Base-by-base conservation (phyloP, 148 eudicot species). In the Rhododendron mucronatum region DNA sequence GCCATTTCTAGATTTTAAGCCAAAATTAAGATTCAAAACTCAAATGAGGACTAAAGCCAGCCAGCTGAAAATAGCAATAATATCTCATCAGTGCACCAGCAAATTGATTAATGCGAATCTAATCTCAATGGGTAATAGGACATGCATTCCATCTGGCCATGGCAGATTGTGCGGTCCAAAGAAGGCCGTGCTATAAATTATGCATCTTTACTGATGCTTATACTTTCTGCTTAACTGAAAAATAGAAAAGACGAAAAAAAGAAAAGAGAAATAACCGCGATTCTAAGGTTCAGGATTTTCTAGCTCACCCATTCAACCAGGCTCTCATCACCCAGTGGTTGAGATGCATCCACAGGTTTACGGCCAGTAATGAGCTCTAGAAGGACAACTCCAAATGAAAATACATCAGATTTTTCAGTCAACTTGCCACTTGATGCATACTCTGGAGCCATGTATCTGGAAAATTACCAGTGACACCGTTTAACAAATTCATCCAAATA, bases 401-500 rank as follows among this genome's bases (percentile, higher is more conserved):
- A 97, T 63, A 97, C 98, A 90, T 97, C 98, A 7, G 98, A 97
- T 81, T 97, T 97, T 86, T 97, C 99, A 30, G 99, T 94, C 87
- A 97, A 87, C 89, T 97, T 97, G 37, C 99, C 98, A 88, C 94
- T 93, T 78, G 98, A 92, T 86, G 99, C 99, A 86, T 95, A 97
- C 88, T 97, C 99, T 48, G 99, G 99, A 86, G 99, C 98, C 98
- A 97, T 90, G 88, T 97, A 97, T 80, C 99, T 97, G 92, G 63
- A 84, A 73, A 88, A 87, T 71, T 50, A 84, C 57, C 81, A 39
- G 55, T 37, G 65, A 18, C 26, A n/a, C 61, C 48, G 30, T 73
- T 78, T 11, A 47, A 86, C 73, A 69, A 37, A 78, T 84, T 15
- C 80, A 85, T 45, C 83, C 35, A 87, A 87, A 26, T 26, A 55